Base-by-base conservation (phyloP, 2,329 filamentous ascomycete genomes). In the Fusarium brevicatenulatum region DNA sequence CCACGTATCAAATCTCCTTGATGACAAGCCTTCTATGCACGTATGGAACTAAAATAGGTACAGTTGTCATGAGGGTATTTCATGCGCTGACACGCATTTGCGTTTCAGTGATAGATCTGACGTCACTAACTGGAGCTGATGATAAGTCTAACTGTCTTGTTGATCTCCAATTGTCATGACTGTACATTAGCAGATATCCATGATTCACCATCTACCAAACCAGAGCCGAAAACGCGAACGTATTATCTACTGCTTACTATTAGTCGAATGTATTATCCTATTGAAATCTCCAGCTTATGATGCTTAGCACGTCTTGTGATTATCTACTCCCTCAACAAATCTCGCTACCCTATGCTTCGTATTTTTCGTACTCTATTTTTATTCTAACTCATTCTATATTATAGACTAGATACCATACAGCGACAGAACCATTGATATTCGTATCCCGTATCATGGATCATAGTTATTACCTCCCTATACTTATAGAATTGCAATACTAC, bases 171-270 rank as follows among this genome's bases (percentile, higher is more conserved):
- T n/a, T 25, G 10, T 57, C 30, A 57, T 69, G 30, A 57, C 44
- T 46, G 43, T 19, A 25, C 13, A 55, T 19, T 36, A 18, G 21
- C 32, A 28, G 13, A 46, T 40, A 19, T 37, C 15, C 30, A 47
- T 69, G 66, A 69, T 65, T 69, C 58, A 63, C 65, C 42, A 54
- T 43, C 19, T 16, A 28, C n/a, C 19, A 46, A 53, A 19, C 36
- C 30, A 23, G n/a, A 43, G n/a, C 28, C 15, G 23, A 28, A 30
- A 40, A n/a, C 12, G 25, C 21, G 18, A 18, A 11, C 34, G 6
- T n/a, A 9, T n/a, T 6, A 36, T 25, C 4, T 37, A 40, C 36
- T 30, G 15, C 30, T 11, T 25, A 37, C 47, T 34, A 13, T 23
- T 19, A 10, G 16, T 34, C 11, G 18, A 19, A 36, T 23, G 34